Base-by-base conservation (phyloP, 129 eudicot species). In the Ambrosia artemisiifolia region DNA sequence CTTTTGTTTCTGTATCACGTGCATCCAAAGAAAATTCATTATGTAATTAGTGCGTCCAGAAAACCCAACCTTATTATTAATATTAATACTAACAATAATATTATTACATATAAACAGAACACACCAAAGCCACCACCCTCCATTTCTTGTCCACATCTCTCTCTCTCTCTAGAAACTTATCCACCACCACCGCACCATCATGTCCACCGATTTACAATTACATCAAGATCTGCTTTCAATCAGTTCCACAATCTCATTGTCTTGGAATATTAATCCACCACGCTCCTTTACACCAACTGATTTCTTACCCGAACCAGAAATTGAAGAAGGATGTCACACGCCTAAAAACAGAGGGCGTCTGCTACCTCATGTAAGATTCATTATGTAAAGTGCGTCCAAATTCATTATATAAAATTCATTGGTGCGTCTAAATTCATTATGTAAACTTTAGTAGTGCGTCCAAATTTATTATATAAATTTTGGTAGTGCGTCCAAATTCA, bases 131-230 rank as follows among this genome's bases (percentile, higher is more conserved):
- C 65, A 13, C 49, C 54, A 48, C 57, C 76, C 66, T 56, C 68
- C 57, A 43, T 6, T 65, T 72, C 12, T 61, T 61, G 68, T 63
- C 54, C 78, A 63, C 43, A 50, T 16, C 11, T 0, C 4, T 53
- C 2, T 16, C 18, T 30, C 17, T 30, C 60, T 1, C 14, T 6
- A 48, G 13, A 1, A 5, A 7, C 60, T 8, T 5, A 7, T 9
- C 8, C 9, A 49, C 33, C 74, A 33, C 43, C 55, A 65, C 35
- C 51, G 7, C n/a, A n/a, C n/a, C n/a, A 46, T 60, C 50, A 88
- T 85, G 91, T 88, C 91, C 28, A 75, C 89, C 72, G 96, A 89
- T 84, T 86, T 84, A 60, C 71, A 89, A 74, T 73, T 89, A 67
- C 82, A 80, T 9, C 79, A 35, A 50, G 86, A 75, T 62, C 38